A percentile compares a stretch with the other conserved stretches of the same genome.
These are phyloP conservation scores for Termitomyces heimii DNA, from an alignment of 768 basidiomycete genomes.

Conservation along the genomic window DNA sequence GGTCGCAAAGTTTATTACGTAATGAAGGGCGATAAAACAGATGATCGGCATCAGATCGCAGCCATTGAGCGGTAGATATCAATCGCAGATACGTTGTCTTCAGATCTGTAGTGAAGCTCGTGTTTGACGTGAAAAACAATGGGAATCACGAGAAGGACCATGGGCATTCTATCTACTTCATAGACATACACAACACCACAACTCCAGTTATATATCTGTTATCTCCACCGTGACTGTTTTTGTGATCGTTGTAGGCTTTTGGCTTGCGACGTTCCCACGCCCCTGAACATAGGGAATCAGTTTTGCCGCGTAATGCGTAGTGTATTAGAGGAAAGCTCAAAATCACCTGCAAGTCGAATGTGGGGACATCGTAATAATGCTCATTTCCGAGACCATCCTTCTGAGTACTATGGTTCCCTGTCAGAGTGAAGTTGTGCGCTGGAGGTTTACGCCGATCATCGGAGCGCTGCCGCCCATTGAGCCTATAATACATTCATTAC, in stretches of 20 bases:
- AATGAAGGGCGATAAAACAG: too few species aligned
- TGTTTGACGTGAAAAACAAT: too few species aligned
- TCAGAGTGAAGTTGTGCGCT: background rate
- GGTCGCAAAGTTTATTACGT: too few species aligned
- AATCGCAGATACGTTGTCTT: too few species aligned
- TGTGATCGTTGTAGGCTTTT: constrained; percentile 10
- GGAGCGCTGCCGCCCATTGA: constrained; percentile 15
- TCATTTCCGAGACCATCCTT: background rate
- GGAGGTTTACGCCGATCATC: constrained; percentile 7
- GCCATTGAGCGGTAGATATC: too few species aligned
- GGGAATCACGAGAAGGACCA: background rate
- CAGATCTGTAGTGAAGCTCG: too few species aligned
- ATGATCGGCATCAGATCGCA: too few species aligned
- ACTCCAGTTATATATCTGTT: constrained; percentile 5
- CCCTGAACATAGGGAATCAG: background rate
- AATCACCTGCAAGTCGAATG: constrained; percentile 4
- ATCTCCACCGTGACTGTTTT: constrained; percentile 14
- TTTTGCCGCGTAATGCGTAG: too few species aligned
- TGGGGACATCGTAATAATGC: constrained; percentile 7
- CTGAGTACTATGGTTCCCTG: background rate
- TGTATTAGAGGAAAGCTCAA: background rate
- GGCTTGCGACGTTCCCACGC: too few species aligned
- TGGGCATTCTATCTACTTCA: background rate
- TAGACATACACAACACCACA: background rate
- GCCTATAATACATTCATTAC: constrained; percentile 7